Conservation (phyloP, 768 basidiomycete genomes). For the Mycena vitilis region DNA sequence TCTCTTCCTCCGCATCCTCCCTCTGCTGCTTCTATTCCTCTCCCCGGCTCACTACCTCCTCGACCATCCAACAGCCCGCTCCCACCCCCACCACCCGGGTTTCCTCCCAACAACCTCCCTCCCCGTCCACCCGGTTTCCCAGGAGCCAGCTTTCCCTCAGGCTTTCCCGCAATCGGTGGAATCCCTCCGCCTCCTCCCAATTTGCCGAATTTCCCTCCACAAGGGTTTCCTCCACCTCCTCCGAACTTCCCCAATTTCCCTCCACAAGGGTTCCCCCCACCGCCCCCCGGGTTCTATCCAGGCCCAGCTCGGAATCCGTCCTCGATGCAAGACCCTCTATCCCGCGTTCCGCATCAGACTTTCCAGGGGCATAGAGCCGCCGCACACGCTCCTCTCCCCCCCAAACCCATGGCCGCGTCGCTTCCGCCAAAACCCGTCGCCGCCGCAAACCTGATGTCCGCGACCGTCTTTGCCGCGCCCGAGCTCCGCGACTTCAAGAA, state of each 20-base stretch:
- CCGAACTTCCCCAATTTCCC: constrained; percentile 36
- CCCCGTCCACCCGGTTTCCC: constrained; percentile 44
- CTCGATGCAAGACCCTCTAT: constrained; percentile 80
- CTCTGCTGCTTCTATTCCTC: constrained; percentile 20
- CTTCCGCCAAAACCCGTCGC: constrained; percentile 50
- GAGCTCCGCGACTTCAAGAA: constrained; percentile 94
- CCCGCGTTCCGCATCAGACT: constrained; percentile 80
- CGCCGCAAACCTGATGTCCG: constrained; percentile 57
- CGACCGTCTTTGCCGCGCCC: constrained; percentile 86
- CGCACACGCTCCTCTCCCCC: constrained; percentile 57
- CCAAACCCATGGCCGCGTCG: constrained; percentile 56
- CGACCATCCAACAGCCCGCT: constrained; percentile 36
- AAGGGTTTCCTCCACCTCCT: not conserved
- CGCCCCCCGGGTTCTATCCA: constrained; percentile 39
- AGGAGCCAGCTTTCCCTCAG: constrained; percentile 41
- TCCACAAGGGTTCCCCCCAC: constrained; percentile 35
- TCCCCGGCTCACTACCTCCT: constrained; percentile 35
- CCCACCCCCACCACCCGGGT: constrained; percentile 46
- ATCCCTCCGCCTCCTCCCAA: constrained; percentile 39
- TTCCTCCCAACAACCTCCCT: constrained; percentile 41
- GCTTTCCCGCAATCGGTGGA: constrained; percentile 37
- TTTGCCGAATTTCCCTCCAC: constrained; percentile 42
- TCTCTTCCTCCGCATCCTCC: constrained; percentile 29
- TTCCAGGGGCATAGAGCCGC: constrained; percentile 77
- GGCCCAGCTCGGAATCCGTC: constrained; percentile 61